Evolutionary conservation across 129 eudicot species (phyloP), one percentile per base, ranked within the genome.

Genomic region (Lactuca sativa): DNA sequence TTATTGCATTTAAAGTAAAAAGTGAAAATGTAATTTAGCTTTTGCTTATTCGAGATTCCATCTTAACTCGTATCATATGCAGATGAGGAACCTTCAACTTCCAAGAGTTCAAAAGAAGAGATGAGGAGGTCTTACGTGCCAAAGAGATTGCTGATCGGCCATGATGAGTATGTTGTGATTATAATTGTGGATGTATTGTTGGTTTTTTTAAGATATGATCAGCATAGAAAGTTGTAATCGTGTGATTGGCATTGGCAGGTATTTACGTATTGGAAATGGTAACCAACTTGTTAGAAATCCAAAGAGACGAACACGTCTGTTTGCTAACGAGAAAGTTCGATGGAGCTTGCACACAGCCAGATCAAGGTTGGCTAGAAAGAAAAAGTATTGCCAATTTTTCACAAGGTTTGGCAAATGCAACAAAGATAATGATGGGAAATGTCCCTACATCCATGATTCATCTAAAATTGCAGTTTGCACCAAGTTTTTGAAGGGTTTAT

Each of bases 261-360:
- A 93, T 82, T 95, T 93, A 59, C 92, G 95, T 56, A 77, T 89
- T 75, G 98, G 98, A 71, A 92, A 86, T 71, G 98, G 98, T 63
- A 89, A 92, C 76, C 88, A 89, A 72, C 83, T 93, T 74, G 86
- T 93, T 52, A 84, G 97, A 73, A 90, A 93, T 78, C 98, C 98
- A 66, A 93, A 89, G 82, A 83, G 82, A 76, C 85, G 97, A 63
- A 80, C 86, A 25, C 95, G 97, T 40, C 72, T 80, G 10, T 83
- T 93, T 64, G 98, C 98, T 44, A 89, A 82, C 69, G 98, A 93
- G 78, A 93, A 87, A 75, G 92, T 93, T 56, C 78, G 97, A 53
- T 93, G 98, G 98, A 93, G 98, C 81, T 87, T 93, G 88, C 97
- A 91, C 73, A 93, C 92, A 59, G 98, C 92, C 72, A 84, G 98